Evolutionary conservation across 441 rosid genomes (phyloP).

Genomic region (Daphne laureola): DNA sequence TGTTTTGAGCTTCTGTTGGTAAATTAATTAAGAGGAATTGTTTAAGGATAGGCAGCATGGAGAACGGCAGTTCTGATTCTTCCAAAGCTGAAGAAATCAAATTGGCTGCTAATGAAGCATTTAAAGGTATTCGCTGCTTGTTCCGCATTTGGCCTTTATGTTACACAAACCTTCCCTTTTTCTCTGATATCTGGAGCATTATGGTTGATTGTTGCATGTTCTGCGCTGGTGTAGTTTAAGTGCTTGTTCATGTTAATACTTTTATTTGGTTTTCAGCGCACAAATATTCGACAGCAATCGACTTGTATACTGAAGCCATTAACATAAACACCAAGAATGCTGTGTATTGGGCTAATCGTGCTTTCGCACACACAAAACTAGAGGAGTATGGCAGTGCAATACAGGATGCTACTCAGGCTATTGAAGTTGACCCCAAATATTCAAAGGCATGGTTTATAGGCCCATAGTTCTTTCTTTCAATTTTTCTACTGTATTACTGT

Average conservation of each 20-base stretch:
- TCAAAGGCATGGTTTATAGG: constrained; percentile 47
- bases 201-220: not conserved
- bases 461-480: not conserved
- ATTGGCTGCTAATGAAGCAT: constrained; percentile 76
- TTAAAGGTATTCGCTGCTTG: constrained; percentile 50
- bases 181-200: not conserved
- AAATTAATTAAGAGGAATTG: no score
- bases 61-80: constrained; percentile 35
- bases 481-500: not conserved
- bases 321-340: constrained; percentile 59
- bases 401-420: constrained; percentile 85
- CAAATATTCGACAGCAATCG: constrained; percentile 73
- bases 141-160: not conserved
- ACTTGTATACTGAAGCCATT: constrained; percentile 75
- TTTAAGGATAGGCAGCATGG: constrained; percentile 36
- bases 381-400: constrained; percentile 99
- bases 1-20: no score
- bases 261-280: constrained; percentile 42
- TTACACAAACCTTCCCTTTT: constrained; percentile 1
- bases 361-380: constrained; percentile 81
- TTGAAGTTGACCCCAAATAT: constrained; percentile 78
- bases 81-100: constrained; percentile 72
- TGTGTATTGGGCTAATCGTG: constrained; percentile 96
- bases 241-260: constrained; percentile 11
- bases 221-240: not conserved